phyloP scores from a whole-genome alignment of 202 grass and related monocot species.

The Setaria italica region DNA sequence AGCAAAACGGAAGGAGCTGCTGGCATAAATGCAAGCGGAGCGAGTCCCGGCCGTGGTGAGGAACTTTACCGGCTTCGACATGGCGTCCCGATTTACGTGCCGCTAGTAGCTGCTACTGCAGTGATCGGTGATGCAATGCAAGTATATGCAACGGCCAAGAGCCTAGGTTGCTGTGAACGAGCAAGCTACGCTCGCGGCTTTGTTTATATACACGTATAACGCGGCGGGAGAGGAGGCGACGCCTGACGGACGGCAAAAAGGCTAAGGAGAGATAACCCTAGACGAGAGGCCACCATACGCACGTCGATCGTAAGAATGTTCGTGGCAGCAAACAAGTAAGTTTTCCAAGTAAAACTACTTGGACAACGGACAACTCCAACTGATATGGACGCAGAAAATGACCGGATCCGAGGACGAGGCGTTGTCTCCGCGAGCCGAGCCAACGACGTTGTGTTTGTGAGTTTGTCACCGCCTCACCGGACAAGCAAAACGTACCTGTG shows the following conservation, averaged over 20 bases:
- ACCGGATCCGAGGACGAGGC: background rate
- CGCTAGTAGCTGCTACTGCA: background rate
- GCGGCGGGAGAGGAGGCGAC: background rate
- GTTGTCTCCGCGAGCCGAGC: background rate
- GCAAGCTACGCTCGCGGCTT: background rate
- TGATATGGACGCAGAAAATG: background rate
- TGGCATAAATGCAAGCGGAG: background rate
- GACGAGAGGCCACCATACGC: background rate
- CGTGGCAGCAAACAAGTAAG: background rate
- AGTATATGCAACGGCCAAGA: background rate
- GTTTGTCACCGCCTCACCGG: background rate
- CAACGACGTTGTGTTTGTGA: background rate
- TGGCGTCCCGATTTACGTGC: background rate
- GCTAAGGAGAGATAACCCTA: background rate
- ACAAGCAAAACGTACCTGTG: background rate
- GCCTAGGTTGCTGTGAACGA: background rate
- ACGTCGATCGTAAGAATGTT: background rate
- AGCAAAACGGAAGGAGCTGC: background rate
- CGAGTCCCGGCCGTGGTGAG: no score
- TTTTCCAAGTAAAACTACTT: conserved; percentile 13
- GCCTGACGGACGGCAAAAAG: background rate
- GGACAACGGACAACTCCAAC: background rate
- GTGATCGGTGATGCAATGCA: background rate
- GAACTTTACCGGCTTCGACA: conserved; percentile 1
- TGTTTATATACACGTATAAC: background rate